Evolutionary conservation across 257 asterid species (phyloP).

Genomic region (Cynanchum wilfordii): DNA sequence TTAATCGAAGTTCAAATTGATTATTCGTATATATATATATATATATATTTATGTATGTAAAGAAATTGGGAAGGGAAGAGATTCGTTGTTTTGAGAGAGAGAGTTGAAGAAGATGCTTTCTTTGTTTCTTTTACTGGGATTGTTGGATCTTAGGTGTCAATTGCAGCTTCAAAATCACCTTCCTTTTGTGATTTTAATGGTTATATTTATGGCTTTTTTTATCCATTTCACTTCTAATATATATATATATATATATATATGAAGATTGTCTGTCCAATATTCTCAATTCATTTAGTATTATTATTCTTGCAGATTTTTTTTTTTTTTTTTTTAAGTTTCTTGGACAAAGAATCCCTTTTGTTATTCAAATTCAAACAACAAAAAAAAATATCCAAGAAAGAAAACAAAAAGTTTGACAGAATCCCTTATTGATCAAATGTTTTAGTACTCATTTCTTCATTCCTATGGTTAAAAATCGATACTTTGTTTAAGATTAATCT

Average conservation of each 20-base stretch:
- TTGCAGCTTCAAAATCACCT: constrained; percentile 13
- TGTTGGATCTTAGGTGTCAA: constrained; percentile 19
- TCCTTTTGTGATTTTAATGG: neutral
- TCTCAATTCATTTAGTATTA: constrained; percentile 12
- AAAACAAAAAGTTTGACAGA: no score
- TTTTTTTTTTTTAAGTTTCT: constrained; percentile 9
- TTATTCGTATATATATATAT: neutral
- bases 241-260: no score
- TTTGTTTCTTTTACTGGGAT: neutral
- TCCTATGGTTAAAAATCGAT: no score
- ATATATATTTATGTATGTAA: no score
- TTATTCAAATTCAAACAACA: neutral
- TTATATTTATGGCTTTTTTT: no score
- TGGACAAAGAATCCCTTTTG: constrained; percentile 21
- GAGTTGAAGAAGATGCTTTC: constrained; percentile 9
- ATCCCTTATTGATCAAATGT: no score
- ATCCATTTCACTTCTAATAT: no score
- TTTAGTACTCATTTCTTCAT: no score
- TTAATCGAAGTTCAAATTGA: no score
- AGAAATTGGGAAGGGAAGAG: neutral
- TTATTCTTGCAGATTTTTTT: constrained; percentile 5
- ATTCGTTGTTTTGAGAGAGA: constrained; percentile 3
- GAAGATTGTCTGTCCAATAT: neutral
- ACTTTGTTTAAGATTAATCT: no score
- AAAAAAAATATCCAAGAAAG: no score